Evolutionary conservation across 257 asterid species (phyloP).

Genomic region (Oldenlandia corymbosa): DNA sequence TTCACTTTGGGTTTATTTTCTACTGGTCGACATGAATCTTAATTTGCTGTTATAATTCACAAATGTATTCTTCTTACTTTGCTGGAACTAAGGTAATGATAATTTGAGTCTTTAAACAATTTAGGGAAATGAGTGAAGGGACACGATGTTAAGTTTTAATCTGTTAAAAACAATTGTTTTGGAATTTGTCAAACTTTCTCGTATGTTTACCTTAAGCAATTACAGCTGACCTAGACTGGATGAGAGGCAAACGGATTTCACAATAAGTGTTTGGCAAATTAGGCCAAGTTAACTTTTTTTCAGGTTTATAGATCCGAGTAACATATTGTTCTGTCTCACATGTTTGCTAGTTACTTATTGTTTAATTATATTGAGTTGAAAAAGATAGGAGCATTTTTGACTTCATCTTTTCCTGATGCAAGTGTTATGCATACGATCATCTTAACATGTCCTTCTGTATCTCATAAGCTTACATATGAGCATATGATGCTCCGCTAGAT

Average conservation of each 20-base stretch:
- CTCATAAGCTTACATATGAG: too few species aligned
- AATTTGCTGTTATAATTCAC: background rate
- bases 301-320: too few species aligned
- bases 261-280: background rate
- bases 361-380: too few species aligned
- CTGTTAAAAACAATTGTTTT: background rate
- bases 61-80: background rate
- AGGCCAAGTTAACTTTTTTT: background rate
- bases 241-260: background rate
- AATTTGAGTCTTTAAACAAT: background rate
- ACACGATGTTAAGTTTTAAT: background rate
- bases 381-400: too few species aligned
- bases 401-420: too few species aligned
- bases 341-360: too few species aligned
- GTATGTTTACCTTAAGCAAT: background rate
- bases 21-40: too few species aligned
- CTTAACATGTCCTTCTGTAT: too few species aligned
- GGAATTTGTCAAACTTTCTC: background rate
- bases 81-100: background rate
- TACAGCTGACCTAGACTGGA: background rate
- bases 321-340: background rate
- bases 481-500: too few species aligned
- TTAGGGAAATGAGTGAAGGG: too few species aligned
- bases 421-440: too few species aligned
- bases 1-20: too few species aligned